Conservation (phyloP, 1,139 yeast genomes). For the Saccharomyces hybrid region DNA sequence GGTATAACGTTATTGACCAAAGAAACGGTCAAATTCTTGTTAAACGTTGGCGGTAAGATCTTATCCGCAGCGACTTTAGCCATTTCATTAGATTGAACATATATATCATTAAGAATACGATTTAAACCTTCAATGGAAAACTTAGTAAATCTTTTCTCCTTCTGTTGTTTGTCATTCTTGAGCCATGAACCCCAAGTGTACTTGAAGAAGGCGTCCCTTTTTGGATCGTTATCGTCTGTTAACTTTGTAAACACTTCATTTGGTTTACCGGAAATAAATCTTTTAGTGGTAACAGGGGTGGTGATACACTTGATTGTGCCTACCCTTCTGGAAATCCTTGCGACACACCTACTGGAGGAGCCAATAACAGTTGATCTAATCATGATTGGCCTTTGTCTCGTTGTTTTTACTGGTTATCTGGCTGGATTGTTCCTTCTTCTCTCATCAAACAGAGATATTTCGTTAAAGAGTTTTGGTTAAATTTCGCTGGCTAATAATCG, state of each 20-base stretch:
- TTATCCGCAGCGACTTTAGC: conserved; percentile 21
- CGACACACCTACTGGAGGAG: background rate
- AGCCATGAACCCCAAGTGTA: conserved; percentile 97
- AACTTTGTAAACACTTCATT: conserved; percentile 41
- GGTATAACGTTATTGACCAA: conserved; percentile 43
- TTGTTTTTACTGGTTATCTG: background rate
- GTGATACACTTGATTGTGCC: background rate
- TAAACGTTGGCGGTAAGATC: conserved; percentile 34
- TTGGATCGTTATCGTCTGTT: conserved; percentile 57
- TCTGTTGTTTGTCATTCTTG: conserved; percentile 64
- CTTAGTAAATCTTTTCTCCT: conserved; percentile 65
- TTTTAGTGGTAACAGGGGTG: conserved; percentile 2
- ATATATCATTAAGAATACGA: conserved; percentile 39
- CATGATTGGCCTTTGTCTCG: background rate
- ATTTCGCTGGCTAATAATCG: background rate
- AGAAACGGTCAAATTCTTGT: conserved; percentile 39
- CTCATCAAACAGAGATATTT: background rate
- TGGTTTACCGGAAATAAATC: conserved; percentile 23
- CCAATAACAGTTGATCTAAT: background rate
- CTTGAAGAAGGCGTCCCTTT: conserved; percentile 68
- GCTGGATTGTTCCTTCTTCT: background rate
- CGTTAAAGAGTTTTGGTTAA: background rate
- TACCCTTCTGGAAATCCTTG: background rate
- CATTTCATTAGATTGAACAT: conserved; percentile 30
- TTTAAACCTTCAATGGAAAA: conserved; percentile 76